Evolutionary conservation across 2,329 filamentous ascomycete species (phyloP).

Genomic region (Aspergillus costaricaensis): DNA sequence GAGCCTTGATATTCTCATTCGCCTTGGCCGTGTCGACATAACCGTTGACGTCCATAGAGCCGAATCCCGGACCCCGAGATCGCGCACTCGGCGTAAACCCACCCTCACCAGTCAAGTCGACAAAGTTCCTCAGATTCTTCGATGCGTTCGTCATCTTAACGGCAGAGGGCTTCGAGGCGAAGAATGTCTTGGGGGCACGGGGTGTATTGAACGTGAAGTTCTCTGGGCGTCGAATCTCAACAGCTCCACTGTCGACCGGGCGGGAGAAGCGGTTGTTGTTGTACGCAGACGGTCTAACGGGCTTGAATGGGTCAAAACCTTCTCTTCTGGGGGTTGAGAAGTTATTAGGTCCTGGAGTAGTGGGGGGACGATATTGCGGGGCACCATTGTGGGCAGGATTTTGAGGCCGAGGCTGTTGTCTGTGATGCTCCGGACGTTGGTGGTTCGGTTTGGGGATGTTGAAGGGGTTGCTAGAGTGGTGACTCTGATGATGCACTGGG

Average conservation of each 20-base stretch:
- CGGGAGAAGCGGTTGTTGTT: slow-evolving; percentile 30
- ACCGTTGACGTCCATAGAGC: slow-evolving; percentile 55
- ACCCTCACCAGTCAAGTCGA: slow-evolving; percentile 53
- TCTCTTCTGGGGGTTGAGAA: slow-evolving; percentile 31
- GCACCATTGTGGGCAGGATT: slow-evolving; percentile 17
- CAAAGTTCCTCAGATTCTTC: slow-evolving; percentile 48
- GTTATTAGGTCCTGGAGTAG: slow-evolving; percentile 19
- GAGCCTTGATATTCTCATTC: slow-evolving; percentile 55
- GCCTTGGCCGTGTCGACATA: slow-evolving; percentile 53
- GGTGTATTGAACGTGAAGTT: slow-evolving; percentile 52
- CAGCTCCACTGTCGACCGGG: slow-evolving; percentile 32
- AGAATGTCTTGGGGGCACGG: slow-evolving; percentile 55
- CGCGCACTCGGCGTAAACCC: slow-evolving; percentile 52
- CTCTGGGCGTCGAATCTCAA: slow-evolving; percentile 52
- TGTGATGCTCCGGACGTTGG: slow-evolving; percentile 54
- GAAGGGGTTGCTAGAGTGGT: slow-evolving; percentile 49
- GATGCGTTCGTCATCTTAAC: slow-evolving; percentile 43
- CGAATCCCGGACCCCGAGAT: slow-evolving; percentile 52
- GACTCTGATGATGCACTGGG: slow-evolving; percentile 40
- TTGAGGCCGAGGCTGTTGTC: slow-evolving; percentile 32
- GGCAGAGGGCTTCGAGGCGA: slow-evolving; percentile 52
- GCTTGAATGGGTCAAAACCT: slow-evolving; percentile 44
- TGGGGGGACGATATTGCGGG: slow-evolving; percentile 21
- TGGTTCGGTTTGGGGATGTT: slow-evolving; percentile 55
- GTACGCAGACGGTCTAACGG: slow-evolving; percentile 40